Evolutionary conservation across 179 eudicot species (phyloP).

Genomic region (Dionaea muscipula): DNA sequence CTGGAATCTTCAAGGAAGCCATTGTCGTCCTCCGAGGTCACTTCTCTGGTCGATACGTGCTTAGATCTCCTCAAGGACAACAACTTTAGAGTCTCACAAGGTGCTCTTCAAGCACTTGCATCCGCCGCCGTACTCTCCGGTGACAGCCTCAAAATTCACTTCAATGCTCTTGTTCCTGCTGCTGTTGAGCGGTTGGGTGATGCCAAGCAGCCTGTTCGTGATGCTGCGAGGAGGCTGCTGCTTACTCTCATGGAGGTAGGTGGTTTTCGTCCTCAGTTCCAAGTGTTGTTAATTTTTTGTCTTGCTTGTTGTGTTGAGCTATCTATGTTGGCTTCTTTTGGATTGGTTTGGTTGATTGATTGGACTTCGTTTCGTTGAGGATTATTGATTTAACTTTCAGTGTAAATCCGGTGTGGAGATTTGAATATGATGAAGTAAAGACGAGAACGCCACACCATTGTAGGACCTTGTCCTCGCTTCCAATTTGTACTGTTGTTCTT

Average conservation of each 20-base stretch:
- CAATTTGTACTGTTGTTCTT: too few relatives aligned
- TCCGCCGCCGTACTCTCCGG: constrained; percentile 92
- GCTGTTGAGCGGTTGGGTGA: constrained; percentile 81
- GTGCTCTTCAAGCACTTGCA: constrained; percentile 64
- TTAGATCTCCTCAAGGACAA: constrained; percentile 81
- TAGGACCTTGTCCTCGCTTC: too few relatives aligned
- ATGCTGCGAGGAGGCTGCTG: constrained; percentile 69
- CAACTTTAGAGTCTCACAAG: constrained; percentile 85
- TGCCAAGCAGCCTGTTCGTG: constrained; percentile 85
- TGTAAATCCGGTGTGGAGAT: too few relatives aligned
- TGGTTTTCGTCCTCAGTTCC: background rate
- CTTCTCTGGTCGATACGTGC: constrained; percentile 73
- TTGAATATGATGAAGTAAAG: too few relatives aligned
- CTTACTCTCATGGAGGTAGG: constrained; percentile 92
- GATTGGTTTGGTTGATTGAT: background rate
- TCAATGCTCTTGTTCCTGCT: constrained; percentile 83
- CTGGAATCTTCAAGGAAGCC: constrained; percentile 74
- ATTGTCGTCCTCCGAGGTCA: constrained; percentile 62
- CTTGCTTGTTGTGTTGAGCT: background rate
- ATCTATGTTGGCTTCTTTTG: background rate
- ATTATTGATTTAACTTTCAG: too few relatives aligned
- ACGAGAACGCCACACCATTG: too few relatives aligned
- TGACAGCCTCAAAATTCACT: constrained; percentile 72
- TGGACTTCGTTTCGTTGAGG: too few relatives aligned
- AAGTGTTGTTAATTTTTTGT: background rate